Evolutionary conservation across 1,139 yeast species (phyloP), one percentile per base, ranked within the genome.

Genomic region (Saccharomycopsis hybrid): DNA sequence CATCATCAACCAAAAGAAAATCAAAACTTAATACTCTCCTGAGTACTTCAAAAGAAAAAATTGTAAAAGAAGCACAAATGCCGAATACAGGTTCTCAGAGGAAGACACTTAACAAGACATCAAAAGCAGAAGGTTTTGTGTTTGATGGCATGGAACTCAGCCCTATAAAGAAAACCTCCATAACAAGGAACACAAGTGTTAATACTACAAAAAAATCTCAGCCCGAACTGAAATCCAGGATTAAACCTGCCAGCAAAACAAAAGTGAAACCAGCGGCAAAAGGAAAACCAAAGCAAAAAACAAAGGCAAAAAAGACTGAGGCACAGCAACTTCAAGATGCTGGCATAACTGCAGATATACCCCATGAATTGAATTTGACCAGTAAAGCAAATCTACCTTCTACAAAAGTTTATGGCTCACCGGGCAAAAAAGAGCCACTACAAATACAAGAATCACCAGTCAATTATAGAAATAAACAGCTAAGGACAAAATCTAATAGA

Each of bases 401-500:
- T 1, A 13, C 24, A 8, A 18, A 18, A 18, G 18, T 18, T 18
- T 42, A 29, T 30, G 48, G 48, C 11, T 60, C 56, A 57, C 48
- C 50, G 8, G 52, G 52, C 1, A 35, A 41, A 24, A 50, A 50
- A 33, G 43, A 52, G 25, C 58, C 70, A 13, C 55, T 71, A 33
- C 72, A 73, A 1, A 51, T 64, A n/a, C 59, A 65, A 31, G 76
- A 68, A 55, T 68, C 74, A 1, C 77, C 75, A 3, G 62, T 70
- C 46, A 65, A 69, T 43, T 64, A 67, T 45, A 61, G 68, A 50
- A 71, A 69, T 55, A 66, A 70, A 51, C 58, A 54, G 65, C 67
- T 48, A 53, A 58, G 49, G 43, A 59, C 46, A 43, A 65, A 49
- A 44, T 41, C 52, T 29, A 42, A 50, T 32, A 65, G 85, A 56